phyloP scores from a whole-genome alignment of 768 basidiomycete genomes.

The Tylopilus subfusipes region DNA sequence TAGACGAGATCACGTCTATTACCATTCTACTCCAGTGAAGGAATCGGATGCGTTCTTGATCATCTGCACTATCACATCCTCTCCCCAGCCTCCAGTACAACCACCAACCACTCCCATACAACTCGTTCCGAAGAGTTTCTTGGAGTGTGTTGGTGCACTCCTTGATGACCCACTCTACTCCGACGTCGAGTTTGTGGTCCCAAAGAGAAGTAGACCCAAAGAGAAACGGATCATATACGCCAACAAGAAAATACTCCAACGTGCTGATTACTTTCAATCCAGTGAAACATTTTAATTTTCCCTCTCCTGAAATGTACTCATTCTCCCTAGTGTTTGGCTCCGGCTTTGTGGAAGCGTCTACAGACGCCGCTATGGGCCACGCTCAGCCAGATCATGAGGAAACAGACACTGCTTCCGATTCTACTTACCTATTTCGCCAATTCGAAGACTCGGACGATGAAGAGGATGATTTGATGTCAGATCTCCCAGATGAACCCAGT shows the following conservation, averaged over 20 bases:
- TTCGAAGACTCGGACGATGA: conserved; percentile 52
- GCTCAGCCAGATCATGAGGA: conserved; percentile 29
- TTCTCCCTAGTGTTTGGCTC: conserved; percentile 61
- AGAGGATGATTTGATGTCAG: conserved; percentile 43
- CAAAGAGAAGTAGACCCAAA: conserved; percentile 39
- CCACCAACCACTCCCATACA: conserved; percentile 45
- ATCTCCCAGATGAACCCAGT: conserved; percentile 32
- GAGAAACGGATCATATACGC: conserved; percentile 57
- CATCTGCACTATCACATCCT: conserved; percentile 72
- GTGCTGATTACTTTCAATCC: conserved; percentile 76
- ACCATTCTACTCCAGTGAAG: conserved; percentile 48
- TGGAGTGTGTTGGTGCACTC: conserved; percentile 70
- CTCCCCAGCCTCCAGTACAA: conserved; percentile 48
- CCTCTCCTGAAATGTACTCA: background rate
- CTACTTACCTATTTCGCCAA: conserved; percentile 33
- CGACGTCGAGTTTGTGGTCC: conserved; percentile 78
- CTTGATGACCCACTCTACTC: conserved; percentile 83
- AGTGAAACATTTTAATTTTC: conserved; percentile 41
- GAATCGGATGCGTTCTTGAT: conserved; percentile 69
- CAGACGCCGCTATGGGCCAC: conserved; percentile 27
- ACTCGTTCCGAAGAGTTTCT: conserved; percentile 59
- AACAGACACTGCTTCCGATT: conserved; percentile 51
- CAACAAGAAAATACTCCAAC: conserved; percentile 57
- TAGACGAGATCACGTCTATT: conserved; percentile 67
- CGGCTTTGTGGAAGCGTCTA: conserved; percentile 60